A percentile compares a stretch with the other conserved stretches of the same genome.
Conservation (phyloP, 2,329 filamentous ascomycete species). For the Alternaria triticina region DNA sequence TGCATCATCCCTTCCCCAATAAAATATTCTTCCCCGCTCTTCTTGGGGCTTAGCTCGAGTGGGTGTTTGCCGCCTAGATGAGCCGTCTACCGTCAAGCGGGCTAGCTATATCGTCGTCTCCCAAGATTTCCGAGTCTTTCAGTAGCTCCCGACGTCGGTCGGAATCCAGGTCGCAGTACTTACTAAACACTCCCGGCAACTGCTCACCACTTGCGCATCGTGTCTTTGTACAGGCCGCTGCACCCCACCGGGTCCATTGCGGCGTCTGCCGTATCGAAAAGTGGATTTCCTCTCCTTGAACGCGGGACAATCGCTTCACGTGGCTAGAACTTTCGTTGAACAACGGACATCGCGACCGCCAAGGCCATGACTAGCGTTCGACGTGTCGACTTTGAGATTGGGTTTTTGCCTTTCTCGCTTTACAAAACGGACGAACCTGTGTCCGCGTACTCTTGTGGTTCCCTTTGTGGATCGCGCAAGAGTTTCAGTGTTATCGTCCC, state of each 20-base stretch:
- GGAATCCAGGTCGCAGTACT: not conserved
- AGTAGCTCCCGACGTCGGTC: not conserved
- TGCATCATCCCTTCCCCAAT: not conserved
- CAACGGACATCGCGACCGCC: not conserved
- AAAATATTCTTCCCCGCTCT: not conserved
- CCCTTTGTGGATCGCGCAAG: not conserved
- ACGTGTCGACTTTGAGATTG: constrained; percentile 1
- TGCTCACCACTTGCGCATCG: not conserved
- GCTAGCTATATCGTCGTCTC: not conserved
- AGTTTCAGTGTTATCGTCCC: not conserved
- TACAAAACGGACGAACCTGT: not conserved
- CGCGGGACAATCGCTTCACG: not conserved
- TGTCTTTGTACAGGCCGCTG: not conserved
- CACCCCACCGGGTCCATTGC: not conserved
- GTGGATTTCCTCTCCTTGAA: not conserved
- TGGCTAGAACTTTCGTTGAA: not conserved
- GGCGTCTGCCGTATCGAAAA: not conserved
- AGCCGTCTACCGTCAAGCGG: not conserved
- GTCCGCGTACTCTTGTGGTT: not conserved
- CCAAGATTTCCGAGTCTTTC: not conserved
- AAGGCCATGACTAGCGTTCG: constrained; percentile 7
- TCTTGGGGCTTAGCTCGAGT: not conserved
- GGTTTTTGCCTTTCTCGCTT: not conserved
- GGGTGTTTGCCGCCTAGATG: not conserved
- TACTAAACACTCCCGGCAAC: not conserved